Percentiles rank a stretch among this genome's conserved stretches.
phyloP scores from a whole-genome alignment of 441 rosid species.

The Erysimum pusillum region DNA sequence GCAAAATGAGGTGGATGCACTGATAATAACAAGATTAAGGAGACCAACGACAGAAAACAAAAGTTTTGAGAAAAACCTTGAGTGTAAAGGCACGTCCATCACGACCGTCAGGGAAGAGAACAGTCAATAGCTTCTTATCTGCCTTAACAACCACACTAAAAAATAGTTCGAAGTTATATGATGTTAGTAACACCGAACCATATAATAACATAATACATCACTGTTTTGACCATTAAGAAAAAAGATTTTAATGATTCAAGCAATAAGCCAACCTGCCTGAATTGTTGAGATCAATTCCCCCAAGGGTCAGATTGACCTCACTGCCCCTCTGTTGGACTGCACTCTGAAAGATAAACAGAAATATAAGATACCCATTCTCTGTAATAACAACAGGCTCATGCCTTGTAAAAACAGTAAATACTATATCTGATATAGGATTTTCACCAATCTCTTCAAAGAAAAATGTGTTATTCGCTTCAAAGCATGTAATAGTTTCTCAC shows the following conservation, averaged over 20 bases:
- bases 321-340: slow-evolving; percentile 81
- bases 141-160: slow-evolving; percentile 95
- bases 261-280: slow-evolving; percentile 99
- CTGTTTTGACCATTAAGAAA: slow-evolving; percentile 29
- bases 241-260: slow-evolving; percentile 41
- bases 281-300: slow-evolving; percentile 99
- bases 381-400: slow-evolving; percentile 8
- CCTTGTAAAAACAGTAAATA: neutral
- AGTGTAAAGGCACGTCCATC: slow-evolving; percentile 98
- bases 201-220: slow-evolving; percentile 37
- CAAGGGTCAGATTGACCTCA: slow-evolving; percentile 97
- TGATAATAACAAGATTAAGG: slow-evolving; percentile 7
- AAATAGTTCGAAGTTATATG: slow-evolving; percentile 44
- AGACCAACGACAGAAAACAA: slow-evolving; percentile 5
- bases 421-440: neutral
- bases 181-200: slow-evolving; percentile 46
- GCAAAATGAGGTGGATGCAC: slow-evolving; percentile 22
- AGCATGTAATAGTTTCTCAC: neutral
- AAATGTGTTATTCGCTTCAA: neutral
- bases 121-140: slow-evolving; percentile 95
- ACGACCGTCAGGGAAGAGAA: slow-evolving; percentile 95
- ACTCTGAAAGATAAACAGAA: slow-evolving; percentile 63
- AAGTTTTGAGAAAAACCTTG: slow-evolving; percentile 62
- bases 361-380: slow-evolving; percentile 35
- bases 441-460: neutral